A percentile compares a stretch with the other conserved stretches of the same genome.
phyloP scores from a whole-genome alignment of 768 basidiomycete genomes.

The Boletales sp. region DNA sequence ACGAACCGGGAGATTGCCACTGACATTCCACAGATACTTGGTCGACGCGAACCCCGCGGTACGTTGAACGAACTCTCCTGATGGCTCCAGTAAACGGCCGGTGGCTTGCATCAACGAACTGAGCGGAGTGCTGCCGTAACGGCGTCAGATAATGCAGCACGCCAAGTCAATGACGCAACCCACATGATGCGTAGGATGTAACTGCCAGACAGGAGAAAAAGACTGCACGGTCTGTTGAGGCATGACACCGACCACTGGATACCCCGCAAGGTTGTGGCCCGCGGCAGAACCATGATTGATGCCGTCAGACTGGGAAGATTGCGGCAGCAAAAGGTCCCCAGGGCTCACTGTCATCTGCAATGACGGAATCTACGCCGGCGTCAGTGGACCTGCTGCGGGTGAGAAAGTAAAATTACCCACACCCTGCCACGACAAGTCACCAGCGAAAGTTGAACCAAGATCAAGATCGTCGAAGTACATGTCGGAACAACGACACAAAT shows the following conservation, averaged over 20 bases:
- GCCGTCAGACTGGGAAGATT: background rate
- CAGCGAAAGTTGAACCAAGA: background rate
- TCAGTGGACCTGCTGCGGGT: background rate
- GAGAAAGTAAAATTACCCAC: constrained; percentile 3
- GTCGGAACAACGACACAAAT: background rate
- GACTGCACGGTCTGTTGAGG: background rate
- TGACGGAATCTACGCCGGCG: background rate
- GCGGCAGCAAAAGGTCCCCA: background rate
- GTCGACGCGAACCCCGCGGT: background rate
- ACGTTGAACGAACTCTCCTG: background rate
- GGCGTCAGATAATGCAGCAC: background rate
- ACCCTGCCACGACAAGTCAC: background rate
- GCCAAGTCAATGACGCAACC: background rate
- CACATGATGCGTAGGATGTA: constrained; percentile 1
- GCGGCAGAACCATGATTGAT: background rate
- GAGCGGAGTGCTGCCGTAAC: background rate
- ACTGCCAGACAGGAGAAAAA: background rate
- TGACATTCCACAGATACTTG: background rate
- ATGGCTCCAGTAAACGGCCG: background rate
- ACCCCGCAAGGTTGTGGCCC: background rate
- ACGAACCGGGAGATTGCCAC: background rate
- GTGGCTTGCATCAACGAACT: background rate
- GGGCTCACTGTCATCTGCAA: constrained; percentile 6
- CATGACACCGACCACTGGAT: background rate
- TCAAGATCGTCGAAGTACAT: background rate